phyloP scores from a whole-genome alignment of 2,329 filamentous ascomycete species.

The Parafenestella ontariensis region DNA sequence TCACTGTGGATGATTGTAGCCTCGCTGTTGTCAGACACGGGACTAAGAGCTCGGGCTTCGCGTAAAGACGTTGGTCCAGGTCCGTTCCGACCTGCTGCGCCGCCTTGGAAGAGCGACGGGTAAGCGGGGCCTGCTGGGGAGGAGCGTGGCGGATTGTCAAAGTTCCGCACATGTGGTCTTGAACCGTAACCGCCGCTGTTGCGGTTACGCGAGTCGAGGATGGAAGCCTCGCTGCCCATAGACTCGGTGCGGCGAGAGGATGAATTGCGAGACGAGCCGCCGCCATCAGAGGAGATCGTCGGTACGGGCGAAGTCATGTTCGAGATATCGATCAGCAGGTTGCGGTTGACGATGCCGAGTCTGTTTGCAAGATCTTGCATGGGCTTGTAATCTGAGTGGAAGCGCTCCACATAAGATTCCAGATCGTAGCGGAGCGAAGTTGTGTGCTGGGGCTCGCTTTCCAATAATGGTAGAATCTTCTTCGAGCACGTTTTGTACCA shows the following conservation, averaged over 20 bases:
- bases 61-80: constrained; percentile 25
- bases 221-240: constrained; percentile 48
- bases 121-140: constrained; percentile 34
- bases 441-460: constrained; percentile 55
- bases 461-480: constrained; percentile 78
- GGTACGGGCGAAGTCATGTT: constrained; percentile 65
- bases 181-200: constrained; percentile 69
- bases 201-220: constrained; percentile 54
- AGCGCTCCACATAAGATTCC: constrained; percentile 76
- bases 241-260: constrained; percentile 54
- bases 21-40: constrained; percentile 39
- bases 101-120: constrained; percentile 25
- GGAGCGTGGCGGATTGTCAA: constrained; percentile 39
- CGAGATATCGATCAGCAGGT: constrained; percentile 64
- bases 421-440: constrained; percentile 68
- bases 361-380: constrained; percentile 72
- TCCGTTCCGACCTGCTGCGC: constrained; percentile 22
- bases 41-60: constrained; percentile 33
- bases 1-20: constrained; percentile 30
- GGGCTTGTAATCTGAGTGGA: constrained; percentile 79
- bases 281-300: constrained; percentile 51
- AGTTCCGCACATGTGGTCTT: constrained; percentile 31
- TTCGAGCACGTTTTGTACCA: constrained; percentile 87
- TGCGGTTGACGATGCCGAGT: constrained; percentile 80
- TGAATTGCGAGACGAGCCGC: constrained; percentile 50